Percentiles rank a stretch among this genome's conserved stretches.
Evolutionary conservation across 192 early-diverging fungal genomes (phyloP).

Genomic region (Coemansia sp.): DNA sequence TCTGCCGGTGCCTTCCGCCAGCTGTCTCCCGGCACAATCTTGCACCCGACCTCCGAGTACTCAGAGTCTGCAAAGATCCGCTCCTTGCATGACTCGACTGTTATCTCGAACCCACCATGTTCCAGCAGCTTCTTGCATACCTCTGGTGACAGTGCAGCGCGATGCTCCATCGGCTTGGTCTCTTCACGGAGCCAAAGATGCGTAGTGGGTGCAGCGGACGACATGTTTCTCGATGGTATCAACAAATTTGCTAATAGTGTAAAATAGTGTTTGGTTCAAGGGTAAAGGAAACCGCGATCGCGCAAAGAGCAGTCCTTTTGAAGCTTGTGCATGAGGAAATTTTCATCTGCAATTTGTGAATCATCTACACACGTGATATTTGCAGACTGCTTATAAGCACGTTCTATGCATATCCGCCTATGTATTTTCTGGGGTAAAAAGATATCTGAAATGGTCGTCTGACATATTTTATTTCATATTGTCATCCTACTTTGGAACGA

Average conservation of each 20-base stretch:
- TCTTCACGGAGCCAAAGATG: conserved; percentile 95
- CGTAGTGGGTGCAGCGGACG: conserved; percentile 22
- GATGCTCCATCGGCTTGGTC: conserved; percentile 95
- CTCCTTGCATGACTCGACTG: conserved; percentile 77
- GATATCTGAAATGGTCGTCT: neutral
- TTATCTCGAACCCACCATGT: conserved; percentile 74
- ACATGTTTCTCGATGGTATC: conserved; percentile 8
- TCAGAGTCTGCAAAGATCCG: conserved; percentile 90
- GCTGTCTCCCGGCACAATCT: conserved; percentile 69
- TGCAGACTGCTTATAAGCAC: neutral
- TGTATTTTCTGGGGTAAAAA: neutral
- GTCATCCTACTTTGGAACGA: too few relatives aligned
- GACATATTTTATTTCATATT: neutral
- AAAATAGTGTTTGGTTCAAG: conserved; percentile 2
- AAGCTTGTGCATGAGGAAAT: neutral
- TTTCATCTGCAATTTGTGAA: neutral
- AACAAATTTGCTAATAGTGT: neutral
- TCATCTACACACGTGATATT: neutral
- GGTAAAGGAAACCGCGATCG: neutral
- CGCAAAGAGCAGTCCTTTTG: neutral
- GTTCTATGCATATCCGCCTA: neutral
- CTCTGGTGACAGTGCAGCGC: conserved; percentile 87
- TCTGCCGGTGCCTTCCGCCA: conserved; percentile 87
- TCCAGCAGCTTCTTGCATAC: conserved; percentile 77
- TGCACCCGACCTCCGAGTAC: conserved; percentile 82